Evolutionary conservation across 176 grass and related monocot species (phyloP).

Genomic region (Phoenix roebelenii): DNA sequence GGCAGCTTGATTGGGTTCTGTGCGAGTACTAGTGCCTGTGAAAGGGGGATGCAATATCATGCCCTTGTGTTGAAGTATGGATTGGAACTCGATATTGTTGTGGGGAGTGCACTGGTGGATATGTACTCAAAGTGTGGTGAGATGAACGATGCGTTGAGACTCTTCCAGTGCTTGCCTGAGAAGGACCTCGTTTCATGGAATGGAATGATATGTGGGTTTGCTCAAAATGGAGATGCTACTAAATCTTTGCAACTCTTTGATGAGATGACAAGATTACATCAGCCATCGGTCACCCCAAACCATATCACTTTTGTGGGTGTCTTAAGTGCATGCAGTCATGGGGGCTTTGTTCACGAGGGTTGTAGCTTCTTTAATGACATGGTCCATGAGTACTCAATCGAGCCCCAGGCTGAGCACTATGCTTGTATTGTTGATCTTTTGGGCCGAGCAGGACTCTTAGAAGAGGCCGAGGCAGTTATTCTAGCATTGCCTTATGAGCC

Average conservation of each 20-base stretch:
- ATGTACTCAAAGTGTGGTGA: slow-evolving; percentile 8
- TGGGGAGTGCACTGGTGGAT: not conserved
- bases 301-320: slow-evolving; percentile 15
- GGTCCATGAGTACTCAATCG: not conserved
- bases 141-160: not conserved
- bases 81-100: slow-evolving; percentile 14
- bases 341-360: slow-evolving; percentile 5
- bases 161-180: slow-evolving; percentile 13
- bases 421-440: slow-evolving; percentile 17
- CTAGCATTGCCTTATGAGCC: slow-evolving; percentile 15
- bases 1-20: slow-evolving; percentile 21
- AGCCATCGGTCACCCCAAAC: not conserved
- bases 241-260: slow-evolving; percentile 13
- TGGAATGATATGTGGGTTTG: slow-evolving; percentile 16
- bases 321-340: slow-evolving; percentile 13
- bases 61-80: slow-evolving; percentile 23
- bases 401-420: slow-evolving; percentile 12
- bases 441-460: slow-evolving; percentile 1
- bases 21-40: slow-evolving; percentile 4
- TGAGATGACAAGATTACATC: not conserved
- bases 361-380: slow-evolving; percentile 5
- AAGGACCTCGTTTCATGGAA: slow-evolving; percentile 21
- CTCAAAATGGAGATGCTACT: slow-evolving; percentile 11
- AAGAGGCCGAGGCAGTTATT: slow-evolving; percentile 11
- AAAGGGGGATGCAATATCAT: slow-evolving; percentile 23